Conservation (phyloP, 2,329 filamentous ascomycete genomes). For the Tolypocladium inflatum region DNA sequence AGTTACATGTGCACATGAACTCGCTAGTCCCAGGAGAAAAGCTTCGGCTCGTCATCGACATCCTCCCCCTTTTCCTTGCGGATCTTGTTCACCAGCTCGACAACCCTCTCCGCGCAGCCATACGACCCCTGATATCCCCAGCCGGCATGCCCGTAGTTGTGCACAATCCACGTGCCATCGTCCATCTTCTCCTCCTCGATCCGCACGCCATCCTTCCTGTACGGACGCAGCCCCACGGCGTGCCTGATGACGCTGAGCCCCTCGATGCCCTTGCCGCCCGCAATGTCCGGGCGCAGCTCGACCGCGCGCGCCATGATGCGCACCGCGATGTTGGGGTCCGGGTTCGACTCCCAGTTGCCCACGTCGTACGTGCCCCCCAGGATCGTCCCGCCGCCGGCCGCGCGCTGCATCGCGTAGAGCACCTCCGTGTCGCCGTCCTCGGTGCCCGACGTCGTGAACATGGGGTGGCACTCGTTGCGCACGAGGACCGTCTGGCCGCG, state of each 20-base stretch:
- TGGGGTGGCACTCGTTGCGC: slow-evolving; percentile 63
- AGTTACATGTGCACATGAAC: no score
- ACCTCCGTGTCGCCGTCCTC: slow-evolving; percentile 66
- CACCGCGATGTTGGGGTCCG: slow-evolving; percentile 68
- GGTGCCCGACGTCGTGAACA: slow-evolving; percentile 61
- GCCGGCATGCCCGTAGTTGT: slow-evolving; percentile 72
- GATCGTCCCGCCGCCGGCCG: slow-evolving; percentile 70
- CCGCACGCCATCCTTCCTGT: slow-evolving; percentile 62
- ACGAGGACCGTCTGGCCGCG: slow-evolving; percentile 81
- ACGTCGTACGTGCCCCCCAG: slow-evolving; percentile 80
- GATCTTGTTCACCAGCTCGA: slow-evolving; percentile 59
- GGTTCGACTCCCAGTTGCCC: slow-evolving; percentile 67
- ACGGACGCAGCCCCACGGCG: slow-evolving; percentile 71
- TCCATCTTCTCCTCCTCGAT: slow-evolving; percentile 50
- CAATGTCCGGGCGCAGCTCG: slow-evolving; percentile 54
- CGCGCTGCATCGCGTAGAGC: slow-evolving; percentile 74
- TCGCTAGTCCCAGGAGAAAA: slow-evolving; percentile 14
- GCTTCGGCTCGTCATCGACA: slow-evolving; percentile 16
- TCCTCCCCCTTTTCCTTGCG: slow-evolving; percentile 16
- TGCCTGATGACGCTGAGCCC: slow-evolving; percentile 69
- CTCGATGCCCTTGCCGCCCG: slow-evolving; percentile 57
- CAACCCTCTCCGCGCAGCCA: slow-evolving; percentile 58
- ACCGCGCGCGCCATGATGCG: slow-evolving; percentile 78
- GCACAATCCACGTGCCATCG: slow-evolving; percentile 57
- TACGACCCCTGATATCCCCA: slow-evolving; percentile 67